These are phyloP conservation scores for Coniochaeta pulveracea DNA, from an alignment of 2,329 filamentous ascomycete species.

Conservation along the genomic window DNA sequence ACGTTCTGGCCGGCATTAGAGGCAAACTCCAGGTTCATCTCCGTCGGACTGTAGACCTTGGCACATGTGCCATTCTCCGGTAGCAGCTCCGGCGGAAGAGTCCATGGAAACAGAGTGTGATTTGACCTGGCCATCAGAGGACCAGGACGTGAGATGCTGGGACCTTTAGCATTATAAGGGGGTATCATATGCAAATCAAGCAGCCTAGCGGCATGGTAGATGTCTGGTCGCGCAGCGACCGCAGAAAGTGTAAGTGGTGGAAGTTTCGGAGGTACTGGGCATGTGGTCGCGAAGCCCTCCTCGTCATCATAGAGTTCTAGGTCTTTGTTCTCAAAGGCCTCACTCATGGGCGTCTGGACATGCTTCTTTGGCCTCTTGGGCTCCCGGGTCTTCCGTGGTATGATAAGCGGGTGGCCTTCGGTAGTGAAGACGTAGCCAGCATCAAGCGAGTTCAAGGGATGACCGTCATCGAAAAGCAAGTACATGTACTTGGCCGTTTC, in stretches of 20 bases:
- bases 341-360: neutral
- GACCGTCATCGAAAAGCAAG: slow-evolving; percentile 73
- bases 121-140: slow-evolving; percentile 40
- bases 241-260: slow-evolving; percentile 65
- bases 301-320: slow-evolving; percentile 20
- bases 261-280: slow-evolving; percentile 48
- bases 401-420: slow-evolving; percentile 84
- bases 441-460: slow-evolving; percentile 81
- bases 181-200: slow-evolving; percentile 72
- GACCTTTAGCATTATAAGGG: slow-evolving; percentile 39
- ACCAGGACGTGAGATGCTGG: slow-evolving; percentile 15
- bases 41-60: slow-evolving; percentile 57
- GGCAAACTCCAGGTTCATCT: slow-evolving; percentile 57
- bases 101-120: slow-evolving; percentile 88
- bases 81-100: slow-evolving; percentile 64
- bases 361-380: slow-evolving; percentile 13
- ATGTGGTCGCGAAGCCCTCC: slow-evolving; percentile 43
- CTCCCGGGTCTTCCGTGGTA: slow-evolving; percentile 42
- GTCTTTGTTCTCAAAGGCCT: slow-evolving; percentile 2
- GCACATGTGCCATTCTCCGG: slow-evolving; percentile 69
- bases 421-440: slow-evolving; percentile 88
- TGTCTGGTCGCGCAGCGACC: slow-evolving; percentile 65
- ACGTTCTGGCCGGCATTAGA: slow-evolving; percentile 28
- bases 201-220: slow-evolving; percentile 83
- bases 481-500: slow-evolving; percentile 96